Percentiles rank a stretch among this genome's conserved stretches.
These are phyloP conservation scores for Lasiodiplodia sp. DNA, from an alignment of 2,329 filamentous ascomycete genomes.

Conservation along the genomic window DNA sequence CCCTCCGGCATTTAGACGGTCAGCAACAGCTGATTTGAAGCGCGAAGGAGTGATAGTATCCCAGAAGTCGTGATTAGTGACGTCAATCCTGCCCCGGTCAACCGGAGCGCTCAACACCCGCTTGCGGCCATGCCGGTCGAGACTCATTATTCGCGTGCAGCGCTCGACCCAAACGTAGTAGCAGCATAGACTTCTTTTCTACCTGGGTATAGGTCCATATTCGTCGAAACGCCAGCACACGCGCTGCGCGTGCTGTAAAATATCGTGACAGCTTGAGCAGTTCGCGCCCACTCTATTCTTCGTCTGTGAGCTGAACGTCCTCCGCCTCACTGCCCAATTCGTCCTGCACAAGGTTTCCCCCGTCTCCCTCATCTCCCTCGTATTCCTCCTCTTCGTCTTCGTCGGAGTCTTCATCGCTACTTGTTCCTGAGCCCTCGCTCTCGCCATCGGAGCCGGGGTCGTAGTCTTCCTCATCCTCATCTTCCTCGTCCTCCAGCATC, in stretches of 20 bases:
- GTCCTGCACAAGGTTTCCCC: constrained; percentile 32
- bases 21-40: neutral
- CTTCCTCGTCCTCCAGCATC: constrained; percentile 44
- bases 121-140: neutral
- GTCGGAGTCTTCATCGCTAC: constrained; percentile 43
- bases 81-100: neutral
- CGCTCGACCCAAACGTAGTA: neutral
- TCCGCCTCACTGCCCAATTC: constrained; percentile 31
- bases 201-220: constrained; percentile 6
- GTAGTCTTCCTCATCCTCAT: constrained; percentile 51
- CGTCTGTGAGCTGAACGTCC: constrained; percentile 28
- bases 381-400: constrained; percentile 41
- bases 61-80: neutral
- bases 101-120: neutral
- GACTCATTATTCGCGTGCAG: neutral
- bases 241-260: neutral
- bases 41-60: neutral
- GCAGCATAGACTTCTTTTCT: neutral
- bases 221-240: neutral
- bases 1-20: neutral
- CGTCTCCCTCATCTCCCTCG: constrained; percentile 43
- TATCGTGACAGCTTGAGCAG: too few species aligned
- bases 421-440: constrained; percentile 48
- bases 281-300: neutral
- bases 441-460: constrained; percentile 51